phyloP scores from a whole-genome alignment of 2,329 filamentous ascomycete species.

The Paracorniculantispora psalliotae region DNA sequence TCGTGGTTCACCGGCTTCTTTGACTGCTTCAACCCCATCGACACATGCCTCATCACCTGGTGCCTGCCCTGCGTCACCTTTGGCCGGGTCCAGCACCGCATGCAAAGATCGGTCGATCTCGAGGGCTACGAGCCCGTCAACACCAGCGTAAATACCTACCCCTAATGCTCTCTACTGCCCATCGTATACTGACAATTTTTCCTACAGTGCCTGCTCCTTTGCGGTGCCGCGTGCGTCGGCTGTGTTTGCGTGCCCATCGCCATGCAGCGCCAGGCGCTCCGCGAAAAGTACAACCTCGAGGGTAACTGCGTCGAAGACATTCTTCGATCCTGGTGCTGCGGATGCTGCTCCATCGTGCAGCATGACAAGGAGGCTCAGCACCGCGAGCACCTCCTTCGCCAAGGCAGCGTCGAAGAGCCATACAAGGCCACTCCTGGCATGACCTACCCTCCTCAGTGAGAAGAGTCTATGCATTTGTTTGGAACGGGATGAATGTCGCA shows the following conservation, averaged over 20 bases:
- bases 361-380: constrained; percentile 42
- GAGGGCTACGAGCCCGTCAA: constrained; percentile 43
- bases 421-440: constrained; percentile 29
- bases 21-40: constrained; percentile 40
- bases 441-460: constrained; percentile 20
- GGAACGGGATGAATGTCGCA: background rate
- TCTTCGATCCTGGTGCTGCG: constrained; percentile 40
- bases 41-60: constrained; percentile 40
- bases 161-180: background rate
- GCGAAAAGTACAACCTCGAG: constrained; percentile 40
- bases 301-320: constrained; percentile 40
- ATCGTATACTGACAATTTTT: background rate
- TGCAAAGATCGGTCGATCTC: constrained; percentile 35
- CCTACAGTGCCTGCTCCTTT: constrained; percentile 38
- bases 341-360: constrained; percentile 41
- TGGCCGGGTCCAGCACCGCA: constrained; percentile 43
- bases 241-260: constrained; percentile 39
- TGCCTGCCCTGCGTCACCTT: constrained; percentile 45
- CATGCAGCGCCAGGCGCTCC: constrained; percentile 41
- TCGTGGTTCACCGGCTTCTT: constrained; percentile 39
- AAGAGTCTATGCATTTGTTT: background rate
- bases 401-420: constrained; percentile 23
- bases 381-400: constrained; percentile 25
- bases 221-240: constrained; percentile 34
- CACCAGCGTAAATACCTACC: constrained; percentile 35